Conservation (phyloP, 1,284 basidiomycete species). For the Ganoderma sinense region DNA sequence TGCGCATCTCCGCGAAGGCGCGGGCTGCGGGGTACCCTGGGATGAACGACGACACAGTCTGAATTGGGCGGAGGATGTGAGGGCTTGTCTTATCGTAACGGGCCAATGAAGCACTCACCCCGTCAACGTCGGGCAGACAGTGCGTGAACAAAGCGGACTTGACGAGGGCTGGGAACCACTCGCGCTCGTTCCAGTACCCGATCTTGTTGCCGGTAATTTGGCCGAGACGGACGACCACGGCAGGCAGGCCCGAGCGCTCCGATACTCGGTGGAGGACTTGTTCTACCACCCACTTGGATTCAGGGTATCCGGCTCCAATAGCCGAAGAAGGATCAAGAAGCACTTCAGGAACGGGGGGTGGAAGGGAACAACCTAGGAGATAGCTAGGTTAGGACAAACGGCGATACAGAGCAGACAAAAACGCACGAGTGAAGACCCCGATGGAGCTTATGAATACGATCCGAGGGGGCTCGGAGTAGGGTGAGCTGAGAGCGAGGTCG, state of each 20-base stretch:
- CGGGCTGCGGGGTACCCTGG: constrained; percentile 30
- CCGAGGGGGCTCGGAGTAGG: constrained; percentile 27
- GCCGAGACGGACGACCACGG: constrained; percentile 48
- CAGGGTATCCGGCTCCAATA: constrained; percentile 45
- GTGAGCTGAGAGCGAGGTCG: constrained; percentile 37
- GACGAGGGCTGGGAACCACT: constrained; percentile 49
- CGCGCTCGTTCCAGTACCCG: constrained; percentile 51
- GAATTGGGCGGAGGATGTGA: neutral
- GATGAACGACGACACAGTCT: constrained; percentile 33
- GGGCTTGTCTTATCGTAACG: neutral
- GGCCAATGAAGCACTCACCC: neutral
- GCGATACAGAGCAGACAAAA: neutral
- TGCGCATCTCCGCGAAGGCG: constrained; percentile 32
- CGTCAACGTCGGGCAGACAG: constrained; percentile 14
- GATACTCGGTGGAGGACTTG: constrained; percentile 33
- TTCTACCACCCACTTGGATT: constrained; percentile 51
- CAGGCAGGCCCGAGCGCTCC: constrained; percentile 33
- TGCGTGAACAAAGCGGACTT: constrained; percentile 8
- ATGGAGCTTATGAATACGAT: constrained; percentile 43
- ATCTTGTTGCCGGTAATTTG: constrained; percentile 48
- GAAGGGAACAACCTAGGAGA: constrained; percentile 16
- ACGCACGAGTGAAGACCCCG: constrained; percentile 35
- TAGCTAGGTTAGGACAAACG: neutral
- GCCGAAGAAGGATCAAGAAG: constrained; percentile 34
- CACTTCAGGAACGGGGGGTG: constrained; percentile 17